Evolutionary conservation across 192 early-diverging fungal species (phyloP), one percentile per base, ranked within the genome.

Genomic region (Chytriomyces confervae): DNA sequence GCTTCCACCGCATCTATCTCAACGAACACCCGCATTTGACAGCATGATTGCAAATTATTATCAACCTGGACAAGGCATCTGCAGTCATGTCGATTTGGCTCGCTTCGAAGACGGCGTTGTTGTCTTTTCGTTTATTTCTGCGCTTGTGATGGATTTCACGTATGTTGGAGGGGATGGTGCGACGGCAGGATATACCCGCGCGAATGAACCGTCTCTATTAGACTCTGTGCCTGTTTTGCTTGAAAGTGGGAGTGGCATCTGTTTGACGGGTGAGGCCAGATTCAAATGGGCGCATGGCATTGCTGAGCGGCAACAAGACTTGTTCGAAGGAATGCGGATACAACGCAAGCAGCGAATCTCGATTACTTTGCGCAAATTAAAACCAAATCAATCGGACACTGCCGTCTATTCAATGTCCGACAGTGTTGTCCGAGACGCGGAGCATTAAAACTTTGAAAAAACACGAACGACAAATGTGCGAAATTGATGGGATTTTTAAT

Each of bases 41-140:
- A 86, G 87, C 49, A 78, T 81, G 24, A 88, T 90, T 11, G 76
- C 86, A 62, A 90, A 90, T 69, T 67, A 83, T 49, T 90, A 90
- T 69, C 69, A 72, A 29, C 60, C 79, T 7, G 86, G 85, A n/a
- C 81, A 87, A 60, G 89, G 89, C 0, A 86, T 90, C 24, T 77
- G 70, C 44, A 80, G 83, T 46, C 89, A 90, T 57, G 73, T 87
- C 5, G 89, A 90, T 68, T 66, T 90, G n/a, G 61, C 81, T 75
- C 78, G 87, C 70, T 90, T 90, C 65, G 86, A 77, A 0, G 89
- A 90, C 66, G 84, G 83, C 5, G 70, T 90, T 6, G 83, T 81
- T 2, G 82, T 86, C 9, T 81, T 85, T 20, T 80, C 76, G 23
- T 84, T 90, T 63, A 80, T 81, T 10, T 67, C 77, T 5, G 9